Base-by-base conservation (phyloP, 2,329 filamentous ascomycete species). In the Ceratocystis eucalypticola region DNA sequence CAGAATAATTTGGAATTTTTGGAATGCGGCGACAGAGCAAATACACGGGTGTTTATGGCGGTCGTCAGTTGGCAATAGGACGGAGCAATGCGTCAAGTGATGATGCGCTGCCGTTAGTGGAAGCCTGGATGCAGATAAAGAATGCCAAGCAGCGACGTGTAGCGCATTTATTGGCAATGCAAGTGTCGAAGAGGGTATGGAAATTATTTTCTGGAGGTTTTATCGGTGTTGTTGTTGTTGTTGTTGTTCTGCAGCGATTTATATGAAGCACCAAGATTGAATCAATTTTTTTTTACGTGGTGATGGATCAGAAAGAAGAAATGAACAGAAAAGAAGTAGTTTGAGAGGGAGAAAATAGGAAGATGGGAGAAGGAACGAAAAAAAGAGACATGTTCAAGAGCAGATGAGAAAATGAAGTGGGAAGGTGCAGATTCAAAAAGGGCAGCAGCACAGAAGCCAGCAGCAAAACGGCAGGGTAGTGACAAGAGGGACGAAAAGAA, bases 361-460 rank as follows among this genome's bases (percentile, higher is more conserved):
- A 53, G 48, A 25, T 20, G 53, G 28, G 8, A 30, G 22, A 7
- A 30, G 3, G 22, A 25, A 59, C 28, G 12, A 37, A 25, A 33
- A 17, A n/a, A 20, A 59, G 28, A n/a, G 28, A 37, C 53, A 20
- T 15, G 33, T 4, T 30, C 53, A 30, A 59, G 28, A 59, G 15
- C 25, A 30, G 15, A 30, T 37, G 25, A 8, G 17, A 37, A 57
- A 59, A n/a, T 33, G 28, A 37, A 28, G 15, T 59, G 53, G 53
- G 53, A 30, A 59, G 53, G 53, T 37, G 15, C 53, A 33, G 53
- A 59, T 59, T 30, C 53, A 59, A 59, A 59, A 59, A 59, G 53
- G 53, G 53, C 28, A 57, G 53, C 53, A 59, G 53, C 53, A 59
- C 53, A 59, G 53, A 59, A 59, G 25, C 46, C 53, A 59, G 12